These are phyloP conservation scores for Parathielavia hyrcaniae DNA, from an alignment of 495 filamentous ascomycete genomes.

Conservation along the genomic window DNA sequence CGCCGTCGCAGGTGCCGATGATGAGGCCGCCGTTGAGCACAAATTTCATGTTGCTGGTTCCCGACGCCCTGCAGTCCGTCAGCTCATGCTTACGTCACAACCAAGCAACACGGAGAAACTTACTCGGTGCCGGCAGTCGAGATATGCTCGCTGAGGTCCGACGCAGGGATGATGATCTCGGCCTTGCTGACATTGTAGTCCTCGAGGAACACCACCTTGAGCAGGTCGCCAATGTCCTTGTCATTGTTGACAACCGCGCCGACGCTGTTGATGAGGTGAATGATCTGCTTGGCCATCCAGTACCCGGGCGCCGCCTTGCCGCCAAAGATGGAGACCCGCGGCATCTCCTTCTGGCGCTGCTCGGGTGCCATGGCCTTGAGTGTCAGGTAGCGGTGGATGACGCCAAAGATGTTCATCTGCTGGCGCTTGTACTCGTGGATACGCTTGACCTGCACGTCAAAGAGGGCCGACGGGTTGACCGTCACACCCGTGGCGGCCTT, in stretches of 20 bases:
- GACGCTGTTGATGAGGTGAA: conserved; percentile 91
- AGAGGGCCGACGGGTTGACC: conserved; percentile 82
- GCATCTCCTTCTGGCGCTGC: conserved; percentile 79
- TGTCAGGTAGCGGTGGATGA: conserved; percentile 87
- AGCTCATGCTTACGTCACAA: conserved; percentile 26
- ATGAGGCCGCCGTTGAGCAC: conserved; percentile 94
- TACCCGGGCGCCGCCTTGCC: conserved; percentile 97
- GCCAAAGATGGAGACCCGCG: conserved; percentile 95
- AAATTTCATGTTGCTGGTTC: conserved; percentile 93
- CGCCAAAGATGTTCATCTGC: conserved; percentile 97
- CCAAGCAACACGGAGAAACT: conserved; percentile 29
- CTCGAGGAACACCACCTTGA: conserved; percentile 95
- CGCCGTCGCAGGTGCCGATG: conserved; percentile 95
- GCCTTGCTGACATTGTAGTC: conserved; percentile 99
- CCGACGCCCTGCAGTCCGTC: conserved; percentile 40
- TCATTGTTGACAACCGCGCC: conserved; percentile 89
- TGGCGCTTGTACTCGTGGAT: conserved; percentile 99
- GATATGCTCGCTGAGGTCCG: conserved; percentile 96
- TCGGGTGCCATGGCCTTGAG: conserved; percentile 80
- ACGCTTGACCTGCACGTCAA: conserved; percentile 96
- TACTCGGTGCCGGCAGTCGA: conserved; percentile 92
- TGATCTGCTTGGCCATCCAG: conserved; percentile 99
- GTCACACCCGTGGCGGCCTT: conserved; percentile 68
- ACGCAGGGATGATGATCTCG: conserved; percentile 90
- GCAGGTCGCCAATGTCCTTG: conserved; percentile 79